Base-by-base conservation (phyloP, 345 rosid genomes). In the Combretum micranthum region DNA sequence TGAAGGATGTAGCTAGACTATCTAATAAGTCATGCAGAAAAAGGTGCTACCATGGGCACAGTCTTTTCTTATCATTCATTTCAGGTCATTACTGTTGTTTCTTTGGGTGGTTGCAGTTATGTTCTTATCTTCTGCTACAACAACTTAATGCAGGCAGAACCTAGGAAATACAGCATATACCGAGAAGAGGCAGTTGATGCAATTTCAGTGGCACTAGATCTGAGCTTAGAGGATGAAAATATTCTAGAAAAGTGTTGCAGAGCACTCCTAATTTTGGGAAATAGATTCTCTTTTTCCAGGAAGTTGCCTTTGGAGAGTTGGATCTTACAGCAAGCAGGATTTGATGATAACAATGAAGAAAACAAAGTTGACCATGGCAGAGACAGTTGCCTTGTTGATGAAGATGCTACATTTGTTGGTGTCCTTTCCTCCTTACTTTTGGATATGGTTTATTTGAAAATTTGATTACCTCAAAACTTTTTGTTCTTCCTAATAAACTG, bases 131-230 rank as follows among this genome's bases (percentile, higher is more conserved):
- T 32, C 50, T 67, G 55, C 65, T 32, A 50, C 20, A 44, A 52
- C 52, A 4, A 37, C 6, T 50, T 61, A 44, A 57, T 43, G 53
- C 81, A 81, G 84, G 77, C 59, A 4, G 81, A 71, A 63, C 72
- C 73, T 75, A 68, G n/a, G 42, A 76, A 76, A 56, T 60, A 59
- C 77, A 77, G 79, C 72, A 67, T 81, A 43, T 73, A 77, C 60
- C 69, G 80, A 62, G 77, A 75, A 57, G 81, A 72, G 64, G 86
- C 86, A n/a, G 77, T 79, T 43, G 73, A 76, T 73, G 78, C 71
- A 42, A 71, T 84, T 53, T 39, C 75, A 64, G 47, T 20, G 66
- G 69, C 84, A 44, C 50, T 84, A 47, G 66, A 75, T 53, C 52
- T 16, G 61, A 69, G 83, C 65, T 46, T 75, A 58, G 61, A 45